phyloP scores from a whole-genome alignment of 2,329 filamentous ascomycete genomes.

The Fusarium nanum region DNA sequence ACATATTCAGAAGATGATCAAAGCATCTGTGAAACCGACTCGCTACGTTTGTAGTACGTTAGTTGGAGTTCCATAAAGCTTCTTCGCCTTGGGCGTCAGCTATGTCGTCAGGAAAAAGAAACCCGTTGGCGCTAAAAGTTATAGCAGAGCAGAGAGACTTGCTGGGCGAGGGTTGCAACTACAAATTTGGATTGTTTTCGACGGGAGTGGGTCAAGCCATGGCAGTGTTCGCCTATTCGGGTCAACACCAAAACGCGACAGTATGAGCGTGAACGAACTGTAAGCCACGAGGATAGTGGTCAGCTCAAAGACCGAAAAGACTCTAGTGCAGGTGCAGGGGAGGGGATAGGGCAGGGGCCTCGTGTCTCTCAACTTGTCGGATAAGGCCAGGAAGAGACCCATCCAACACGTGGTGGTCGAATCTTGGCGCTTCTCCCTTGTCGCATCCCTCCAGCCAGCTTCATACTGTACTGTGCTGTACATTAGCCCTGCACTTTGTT shows the following conservation, averaged over 20 bases:
- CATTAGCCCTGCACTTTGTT: slow-evolving; percentile 28
- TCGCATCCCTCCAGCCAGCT: not conserved
- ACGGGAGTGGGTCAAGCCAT: not conserved
- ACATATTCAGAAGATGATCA: not conserved
- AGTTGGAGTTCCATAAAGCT: not conserved
- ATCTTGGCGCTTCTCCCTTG: slow-evolving; percentile 28
- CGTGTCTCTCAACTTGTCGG: slow-evolving; percentile 40
- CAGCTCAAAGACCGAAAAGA: slow-evolving; percentile 29
- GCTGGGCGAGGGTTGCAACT: not conserved
- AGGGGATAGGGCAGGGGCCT: slow-evolving; percentile 17
- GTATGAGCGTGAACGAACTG: slow-evolving; percentile 13
- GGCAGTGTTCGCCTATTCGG: not conserved
- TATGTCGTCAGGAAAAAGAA: slow-evolving; percentile 22
- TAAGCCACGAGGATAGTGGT: slow-evolving; percentile 22
- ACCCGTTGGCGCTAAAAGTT: not conserved
- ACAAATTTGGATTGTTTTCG: not conserved
- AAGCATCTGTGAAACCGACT: not conserved
- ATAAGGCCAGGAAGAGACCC: slow-evolving; percentile 42
- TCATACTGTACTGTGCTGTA: not conserved
- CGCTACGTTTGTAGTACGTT: not conserved
- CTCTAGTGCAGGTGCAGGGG: slow-evolving; percentile 23
- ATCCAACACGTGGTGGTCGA: slow-evolving; percentile 45
- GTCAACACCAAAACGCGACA: slow-evolving; percentile 11
- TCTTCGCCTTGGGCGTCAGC: not conserved
- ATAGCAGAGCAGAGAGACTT: not conserved